Conservation (phyloP, 805 yeast species). For the Wickerhamiella dianesei region DNA sequence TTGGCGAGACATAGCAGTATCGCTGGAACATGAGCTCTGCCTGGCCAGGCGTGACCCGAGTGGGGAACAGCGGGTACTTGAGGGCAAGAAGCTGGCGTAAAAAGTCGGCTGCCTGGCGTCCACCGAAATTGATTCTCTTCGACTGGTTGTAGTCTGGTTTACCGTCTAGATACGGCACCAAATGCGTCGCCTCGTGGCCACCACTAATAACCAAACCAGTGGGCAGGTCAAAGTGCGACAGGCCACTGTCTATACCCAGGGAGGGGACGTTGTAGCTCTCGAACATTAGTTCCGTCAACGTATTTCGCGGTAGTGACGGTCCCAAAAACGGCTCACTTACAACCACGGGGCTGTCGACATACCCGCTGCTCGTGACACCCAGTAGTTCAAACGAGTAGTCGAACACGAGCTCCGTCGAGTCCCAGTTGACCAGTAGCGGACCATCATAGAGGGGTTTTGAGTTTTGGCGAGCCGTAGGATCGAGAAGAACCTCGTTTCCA, state of each 20-base stretch:
- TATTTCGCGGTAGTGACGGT: slow-evolving; percentile 54
- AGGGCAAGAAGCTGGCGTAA: slow-evolving; percentile 50
- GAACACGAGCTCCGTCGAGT: slow-evolving; percentile 61
- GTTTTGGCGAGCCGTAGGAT: slow-evolving; percentile 51
- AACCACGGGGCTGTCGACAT: slow-evolving; percentile 64
- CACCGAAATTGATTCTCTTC: slow-evolving; percentile 88
- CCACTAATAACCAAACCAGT: not conserved
- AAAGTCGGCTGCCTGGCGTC: slow-evolving; percentile 53
- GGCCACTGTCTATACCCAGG: slow-evolving; percentile 35
- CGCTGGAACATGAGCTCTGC: slow-evolving; percentile 56
- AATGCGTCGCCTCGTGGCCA: slow-evolving; percentile 69
- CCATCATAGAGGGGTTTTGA: slow-evolving; percentile 80
- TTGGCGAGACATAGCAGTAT: slow-evolving; percentile 60
- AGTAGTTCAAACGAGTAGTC: slow-evolving; percentile 76
- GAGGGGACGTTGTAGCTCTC: slow-evolving; percentile 70
- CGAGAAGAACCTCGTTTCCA: slow-evolving; percentile 72
- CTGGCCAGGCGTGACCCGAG: slow-evolving; percentile 50
- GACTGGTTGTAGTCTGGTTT: slow-evolving; percentile 50
- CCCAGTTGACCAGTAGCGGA: slow-evolving; percentile 82
- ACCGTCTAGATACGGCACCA: slow-evolving; percentile 71
- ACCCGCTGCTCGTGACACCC: slow-evolving; percentile 42
- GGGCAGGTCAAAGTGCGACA: not conserved
- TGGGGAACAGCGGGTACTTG: slow-evolving; percentile 87
- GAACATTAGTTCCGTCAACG: slow-evolving; percentile 69
- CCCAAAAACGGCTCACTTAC: slow-evolving; percentile 67